Evolutionary conservation across 352 stramenopile species (phyloP), one percentile per base, ranked within the genome.

Genomic region (Pythium aphanidermatum): DNA sequence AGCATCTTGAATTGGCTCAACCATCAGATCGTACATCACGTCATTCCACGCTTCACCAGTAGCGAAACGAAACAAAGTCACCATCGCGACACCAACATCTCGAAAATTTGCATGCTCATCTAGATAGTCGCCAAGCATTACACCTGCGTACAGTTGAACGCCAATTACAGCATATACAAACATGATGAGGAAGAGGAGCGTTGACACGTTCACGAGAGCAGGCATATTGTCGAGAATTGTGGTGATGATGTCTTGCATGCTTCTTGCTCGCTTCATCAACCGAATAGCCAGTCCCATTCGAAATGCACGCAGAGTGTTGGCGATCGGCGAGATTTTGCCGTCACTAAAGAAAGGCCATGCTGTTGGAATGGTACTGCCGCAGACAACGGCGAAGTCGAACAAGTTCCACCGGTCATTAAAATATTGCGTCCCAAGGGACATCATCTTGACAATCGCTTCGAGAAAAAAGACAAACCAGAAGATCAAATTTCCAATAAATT

Each of bases 111-210:
- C 69, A 23, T 84, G 59, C 32, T 75, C 58, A 35, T 75, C 51
- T 13, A 92, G 29, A 13, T 63, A 62, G n/a, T 74, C 60, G 11
- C 73, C 72, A 5, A 88, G 51, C 29, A 56, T 65, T 3, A 86
- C 62, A 5, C 60, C 60, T 2, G 65, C 71, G 46, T 87, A 92
- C 4, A 92, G 55, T 39, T 92, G 75, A 19, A 92, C 73, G 4
- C 79, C 79, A 16, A 90, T 74, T 11, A 92, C 66, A 2, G 71
- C 67, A 55, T 86, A 92, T 23, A 91, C 79, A 41, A 92, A 89
- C 36, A 86, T 80, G 47, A 88, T 56, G 14, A 92, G 51, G 12
- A 74, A 68, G 46, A 90, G 62, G 12, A 92, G 54, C 32, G 60
- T 74, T 3, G 57, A 81, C 2, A 92, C 76, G 49, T 92, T 92